phyloP scores from a whole-genome alignment of 1,284 basidiomycete species.

The Leccinum pallidistipes region DNA sequence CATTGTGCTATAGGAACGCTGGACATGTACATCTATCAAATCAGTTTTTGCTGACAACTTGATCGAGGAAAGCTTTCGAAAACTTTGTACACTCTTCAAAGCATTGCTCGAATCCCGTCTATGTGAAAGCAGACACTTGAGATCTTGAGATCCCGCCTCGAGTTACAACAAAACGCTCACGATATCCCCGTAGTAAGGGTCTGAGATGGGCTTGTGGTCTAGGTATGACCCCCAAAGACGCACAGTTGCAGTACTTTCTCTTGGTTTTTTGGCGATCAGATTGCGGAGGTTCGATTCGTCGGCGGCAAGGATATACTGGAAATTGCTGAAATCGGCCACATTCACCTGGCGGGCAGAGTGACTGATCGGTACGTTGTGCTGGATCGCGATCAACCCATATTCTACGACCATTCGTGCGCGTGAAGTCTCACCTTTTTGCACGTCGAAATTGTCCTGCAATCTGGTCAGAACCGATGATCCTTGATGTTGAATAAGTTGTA shows the following conservation, averaged over 20 bases:
- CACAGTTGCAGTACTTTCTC: constrained; percentile 53
- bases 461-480: not conserved
- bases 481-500: constrained; percentile 14
- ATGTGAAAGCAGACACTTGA: not conserved
- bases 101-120: constrained; percentile 55
- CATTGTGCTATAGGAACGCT: constrained; percentile 2
- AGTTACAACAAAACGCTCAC: constrained; percentile 38
- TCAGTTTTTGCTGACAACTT: constrained; percentile 43
- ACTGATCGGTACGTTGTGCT: constrained; percentile 63
- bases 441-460: constrained; percentile 52
- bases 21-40: constrained; percentile 2
- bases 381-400: constrained; percentile 3
- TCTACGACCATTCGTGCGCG: not conserved
- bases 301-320: constrained; percentile 71
- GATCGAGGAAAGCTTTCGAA: constrained; percentile 75
- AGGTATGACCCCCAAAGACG: constrained; percentile 75
- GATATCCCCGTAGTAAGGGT: constrained; percentile 74
- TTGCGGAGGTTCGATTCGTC: constrained; percentile 65
- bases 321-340: constrained; percentile 57
- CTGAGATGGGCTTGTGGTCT: constrained; percentile 61
- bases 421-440: constrained; percentile 55
- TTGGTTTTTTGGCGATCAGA: constrained; percentile 55
- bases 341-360: constrained; percentile 61
- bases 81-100: constrained; percentile 64
- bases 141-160: not conserved